Evolutionary conservation across 2,329 filamentous ascomycete species (phyloP).

Genomic region (Penicillium verrucosum): DNA sequence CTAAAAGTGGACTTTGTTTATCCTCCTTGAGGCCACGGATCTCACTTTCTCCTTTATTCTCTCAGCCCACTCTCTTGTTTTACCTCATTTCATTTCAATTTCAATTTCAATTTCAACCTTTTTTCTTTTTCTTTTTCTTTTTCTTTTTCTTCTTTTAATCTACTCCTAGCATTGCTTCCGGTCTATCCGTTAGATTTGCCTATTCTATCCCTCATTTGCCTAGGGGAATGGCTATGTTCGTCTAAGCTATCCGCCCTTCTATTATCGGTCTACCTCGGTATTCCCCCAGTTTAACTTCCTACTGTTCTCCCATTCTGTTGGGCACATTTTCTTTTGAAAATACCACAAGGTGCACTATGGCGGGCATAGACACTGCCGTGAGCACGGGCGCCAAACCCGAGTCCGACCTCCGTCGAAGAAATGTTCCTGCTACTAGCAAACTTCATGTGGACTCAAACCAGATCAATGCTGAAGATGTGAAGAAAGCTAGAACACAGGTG

Average conservation of each 20-base stretch:
- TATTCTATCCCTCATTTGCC: constrained; percentile 10
- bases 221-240: constrained; percentile 19
- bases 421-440: constrained; percentile 36
- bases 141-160: neutral
- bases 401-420: constrained; percentile 42
- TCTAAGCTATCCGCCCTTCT: constrained; percentile 10
- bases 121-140: constrained; percentile 2
- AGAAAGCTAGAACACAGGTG: constrained; percentile 39
- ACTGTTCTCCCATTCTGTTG: neutral
- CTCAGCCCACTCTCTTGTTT: constrained; percentile 6
- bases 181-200: constrained; percentile 2
- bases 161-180: constrained; percentile 3
- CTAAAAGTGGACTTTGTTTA: constrained; percentile 23
- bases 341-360: constrained; percentile 25
- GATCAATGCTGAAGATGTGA: constrained; percentile 29
- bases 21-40: constrained; percentile 21
- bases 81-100: constrained; percentile 7
- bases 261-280: constrained; percentile 3
- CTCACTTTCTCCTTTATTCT: constrained; percentile 12
- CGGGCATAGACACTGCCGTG: constrained; percentile 31
- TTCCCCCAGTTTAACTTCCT: neutral
- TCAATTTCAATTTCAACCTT: neutral
- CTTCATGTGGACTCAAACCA: constrained; percentile 22
- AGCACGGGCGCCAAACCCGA: constrained; percentile 35
- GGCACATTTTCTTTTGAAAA: neutral